Evolutionary conservation across 1,139 yeast genomes (phyloP), one percentile per base, ranked within the genome.

Genomic region (Yamadazyma atmosphaerica): DNA sequence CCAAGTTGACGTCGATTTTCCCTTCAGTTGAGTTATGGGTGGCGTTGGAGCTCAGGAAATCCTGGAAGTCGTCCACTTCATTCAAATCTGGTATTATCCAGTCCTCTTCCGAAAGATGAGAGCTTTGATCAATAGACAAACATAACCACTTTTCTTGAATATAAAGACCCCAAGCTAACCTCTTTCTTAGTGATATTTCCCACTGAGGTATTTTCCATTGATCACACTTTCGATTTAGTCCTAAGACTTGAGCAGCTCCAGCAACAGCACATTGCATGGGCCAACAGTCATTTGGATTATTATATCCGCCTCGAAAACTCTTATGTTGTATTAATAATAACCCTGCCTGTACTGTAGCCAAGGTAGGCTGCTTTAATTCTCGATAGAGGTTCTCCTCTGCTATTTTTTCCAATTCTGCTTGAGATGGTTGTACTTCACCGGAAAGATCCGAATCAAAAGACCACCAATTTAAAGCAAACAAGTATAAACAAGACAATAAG

Each of bases 381-480:
- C 34, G 28, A 17, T 38, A 39, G 14, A 47, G 32, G n/a, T 42
- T 40, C 1, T 29, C 27, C 34, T 47, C 51, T 1, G 50, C 51
- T 7, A 47, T 16, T 5, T 27, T 19, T 21, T 47, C 50, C n/a
- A 47, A 28, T n/a, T 40, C 42, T 7, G 3, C 10, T 35, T 47
- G 51, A 4, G 47, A 40, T 6, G 49, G 51, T 19, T 35, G 27
- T 4, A 40, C 34, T 15, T 40, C 39, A 13, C 38, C 35, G 4
- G 46, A 36, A 3, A 45, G 34, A 7, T 44, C 47, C 1, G 42
- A 37, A 12, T 46, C 49, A 34, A 47, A 45, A 4, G 47, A 38
- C 51, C 51, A 47, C 51, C 51, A 47, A 22, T 47, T 47, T 4
- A 47, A 22, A 4, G 51, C 51, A 39, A 47, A 45, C 16, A 47